These are phyloP conservation scores for Ceratobasidium sp. DNA, from an alignment of 1,284 basidiomycete genomes.

Conservation along the genomic window DNA sequence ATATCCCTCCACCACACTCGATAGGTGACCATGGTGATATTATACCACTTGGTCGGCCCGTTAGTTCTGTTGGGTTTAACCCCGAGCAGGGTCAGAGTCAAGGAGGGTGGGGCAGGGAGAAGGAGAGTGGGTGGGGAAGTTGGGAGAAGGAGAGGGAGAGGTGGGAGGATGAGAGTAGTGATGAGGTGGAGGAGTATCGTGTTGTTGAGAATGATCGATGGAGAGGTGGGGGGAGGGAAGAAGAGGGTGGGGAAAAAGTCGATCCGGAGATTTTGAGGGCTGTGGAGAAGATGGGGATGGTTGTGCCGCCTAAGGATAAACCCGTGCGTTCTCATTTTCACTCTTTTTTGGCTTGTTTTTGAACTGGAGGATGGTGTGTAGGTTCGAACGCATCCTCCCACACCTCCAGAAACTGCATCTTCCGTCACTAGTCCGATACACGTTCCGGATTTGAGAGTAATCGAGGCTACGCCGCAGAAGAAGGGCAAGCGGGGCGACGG, in stretches of 20 bases:
- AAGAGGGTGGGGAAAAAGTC: constrained; percentile 56
- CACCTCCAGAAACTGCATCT: constrained; percentile 19
- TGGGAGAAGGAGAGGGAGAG: too few relatives aligned
- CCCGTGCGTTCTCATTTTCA: constrained; percentile 24
- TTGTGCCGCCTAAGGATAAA: constrained; percentile 34
- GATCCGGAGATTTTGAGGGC: constrained; percentile 39
- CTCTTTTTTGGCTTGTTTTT: constrained; percentile 28
- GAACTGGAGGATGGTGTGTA: not conserved
- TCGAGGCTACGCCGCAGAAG: constrained; percentile 34
- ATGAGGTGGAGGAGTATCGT: constrained; percentile 53
- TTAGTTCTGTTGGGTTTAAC: constrained; percentile 10
- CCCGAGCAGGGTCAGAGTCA: constrained; percentile 63
- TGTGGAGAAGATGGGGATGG: constrained; percentile 35
- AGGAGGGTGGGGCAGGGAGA: constrained; percentile 55
- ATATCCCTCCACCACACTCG: constrained; percentile 69
- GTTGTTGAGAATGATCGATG: constrained; percentile 51
- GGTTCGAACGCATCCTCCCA: constrained; percentile 21
- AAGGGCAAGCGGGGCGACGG: constrained; percentile 1
- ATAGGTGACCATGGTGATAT: constrained; percentile 46
- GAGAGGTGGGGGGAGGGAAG: constrained; percentile 59
- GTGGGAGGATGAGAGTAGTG: constrained; percentile 54
- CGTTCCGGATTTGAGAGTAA: constrained; percentile 13
- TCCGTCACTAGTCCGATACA: not conserved
- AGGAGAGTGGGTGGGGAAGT: constrained; percentile 61
- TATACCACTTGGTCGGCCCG: constrained; percentile 42